Evolutionary conservation across 2,329 filamentous ascomycete species (phyloP), one percentile per base, ranked within the genome.

Genomic region (Cordyceps farinosa): DNA sequence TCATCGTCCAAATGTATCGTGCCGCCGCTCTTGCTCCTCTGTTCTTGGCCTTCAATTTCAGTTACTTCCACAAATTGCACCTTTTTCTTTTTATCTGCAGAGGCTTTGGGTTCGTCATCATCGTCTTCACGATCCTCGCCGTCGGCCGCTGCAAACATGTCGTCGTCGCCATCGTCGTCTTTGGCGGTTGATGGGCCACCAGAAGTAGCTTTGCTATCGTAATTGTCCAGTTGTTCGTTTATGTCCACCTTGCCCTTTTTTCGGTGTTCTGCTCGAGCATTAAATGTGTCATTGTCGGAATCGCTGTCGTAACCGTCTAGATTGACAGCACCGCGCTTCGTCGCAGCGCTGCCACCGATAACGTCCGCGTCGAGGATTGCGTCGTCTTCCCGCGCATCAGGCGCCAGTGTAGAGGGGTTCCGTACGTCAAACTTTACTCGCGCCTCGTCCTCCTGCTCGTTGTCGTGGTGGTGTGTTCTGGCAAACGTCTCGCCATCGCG

Each of bases 241-340:
- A 86, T 71, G 64, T 82, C 76, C 8, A 83, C 79, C n/a, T 82
- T 75, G 63, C 79, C 79, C 64, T 72, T 80, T 60, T 77, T 79
- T 67, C 82, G 84, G 62, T 83, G 83, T 64, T 88, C 86, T 6
- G 90, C 89, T 58, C 90, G 85, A 38, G 84, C 84, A 69, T 95
- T 86, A 74, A 97, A 96, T 51, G 90, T 92, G 72, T 98, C 95
- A 67, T 96, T 94, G 59, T 90, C 86, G 2, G 94, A 96, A 76
- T 99, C 95, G 10, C 90, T 95, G 69, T 98, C 94, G 78, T 98
- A 99, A 57, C 95, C 95, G 72, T 98, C 95, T 47, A 99, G 87
- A 71, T 98, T 97, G 62, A 99, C 91, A 0, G 94, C 95, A 68
- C 94, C 94, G 66, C 95, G 91, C 75, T 97, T 97, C 0, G 92